A percentile compares a stretch with the other conserved stretches of the same genome.
Evolutionary conservation across 768 basidiomycete species (phyloP).

Genomic region (Lactarius sp.): DNA sequence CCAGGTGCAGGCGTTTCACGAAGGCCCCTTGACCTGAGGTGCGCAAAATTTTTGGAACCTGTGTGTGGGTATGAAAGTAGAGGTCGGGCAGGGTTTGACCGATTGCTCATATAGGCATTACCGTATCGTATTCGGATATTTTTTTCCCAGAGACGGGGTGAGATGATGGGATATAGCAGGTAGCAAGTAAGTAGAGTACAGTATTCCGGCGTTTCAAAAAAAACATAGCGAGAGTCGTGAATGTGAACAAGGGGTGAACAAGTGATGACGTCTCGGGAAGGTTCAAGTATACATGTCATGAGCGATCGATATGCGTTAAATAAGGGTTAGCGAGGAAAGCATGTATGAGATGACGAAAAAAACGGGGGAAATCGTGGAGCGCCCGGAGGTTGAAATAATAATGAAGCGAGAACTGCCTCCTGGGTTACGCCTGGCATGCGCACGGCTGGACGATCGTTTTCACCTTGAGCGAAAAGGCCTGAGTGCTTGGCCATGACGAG

Average conservation of each 20-base stretch:
- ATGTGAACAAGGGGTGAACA: not conserved
- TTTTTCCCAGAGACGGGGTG: conserved; percentile 19
- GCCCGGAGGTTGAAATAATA: not conserved
- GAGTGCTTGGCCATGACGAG: conserved; percentile 14
- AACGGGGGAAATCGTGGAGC: not conserved
- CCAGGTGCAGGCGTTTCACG: not conserved
- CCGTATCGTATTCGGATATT: conserved; percentile 24
- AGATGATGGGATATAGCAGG: not conserved
- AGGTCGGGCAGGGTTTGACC: not conserved
- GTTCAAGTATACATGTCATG: conserved; percentile 14
- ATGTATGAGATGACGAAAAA: conserved; percentile 18
- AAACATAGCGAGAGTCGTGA: conserved; percentile 4
- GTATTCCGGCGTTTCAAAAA: conserved; percentile 6
- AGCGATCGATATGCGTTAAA: conserved; percentile 14
- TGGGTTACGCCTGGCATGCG: conserved; percentile 16
- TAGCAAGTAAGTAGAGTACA: conserved; percentile 21
- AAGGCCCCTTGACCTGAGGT: not conserved
- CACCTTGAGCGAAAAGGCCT: conserved; percentile 11
- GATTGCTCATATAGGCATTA: not conserved
- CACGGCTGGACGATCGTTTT: conserved; percentile 14
- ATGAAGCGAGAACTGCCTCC: conserved; percentile 11
- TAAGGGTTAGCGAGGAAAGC: conserved; percentile 14
- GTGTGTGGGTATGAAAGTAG: not conserved
- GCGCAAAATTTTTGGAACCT: not conserved
- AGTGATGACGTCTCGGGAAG: conserved; percentile 11